Percentiles rank a stretch among this genome's conserved stretches.
Evolutionary conservation across 164 flowering plant species (phyloP).

Genomic region (Vitis vinifera): DNA sequence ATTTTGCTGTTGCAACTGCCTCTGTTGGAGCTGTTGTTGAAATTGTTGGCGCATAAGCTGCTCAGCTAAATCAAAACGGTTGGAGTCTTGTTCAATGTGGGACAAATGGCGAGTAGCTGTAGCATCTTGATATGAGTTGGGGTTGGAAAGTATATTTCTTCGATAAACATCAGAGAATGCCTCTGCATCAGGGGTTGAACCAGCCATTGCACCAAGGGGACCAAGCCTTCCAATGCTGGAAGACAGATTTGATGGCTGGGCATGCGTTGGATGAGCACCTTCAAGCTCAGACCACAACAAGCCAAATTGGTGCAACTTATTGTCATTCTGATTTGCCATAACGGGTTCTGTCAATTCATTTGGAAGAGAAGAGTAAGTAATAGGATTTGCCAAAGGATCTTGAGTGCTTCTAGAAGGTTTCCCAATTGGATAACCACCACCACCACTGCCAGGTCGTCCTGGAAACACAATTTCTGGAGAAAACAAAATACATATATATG

Average conservation of each 20-base stretch:
- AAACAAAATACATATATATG: neutral
- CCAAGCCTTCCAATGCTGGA: slow-evolving; percentile 38
- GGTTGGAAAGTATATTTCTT: slow-evolving; percentile 32
- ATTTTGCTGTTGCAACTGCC: slow-evolving; percentile 53
- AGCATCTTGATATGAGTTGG: slow-evolving; percentile 39
- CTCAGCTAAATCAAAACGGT: slow-evolving; percentile 45
- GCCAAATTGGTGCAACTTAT: slow-evolving; percentile 74
- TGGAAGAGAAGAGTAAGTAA: slow-evolving; percentile 26
- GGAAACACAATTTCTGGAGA: slow-evolving; percentile 62
- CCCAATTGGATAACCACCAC: slow-evolving; percentile 28
- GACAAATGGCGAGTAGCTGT: slow-evolving; percentile 38
- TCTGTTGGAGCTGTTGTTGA: slow-evolving; percentile 59
- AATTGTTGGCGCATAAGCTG: slow-evolving; percentile 49
- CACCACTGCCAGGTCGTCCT: slow-evolving; percentile 49
- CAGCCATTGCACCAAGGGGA: slow-evolving; percentile 34
- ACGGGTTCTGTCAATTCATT: slow-evolving; percentile 31
- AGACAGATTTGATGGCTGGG: slow-evolving; percentile 39
- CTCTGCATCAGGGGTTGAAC: slow-evolving; percentile 40
- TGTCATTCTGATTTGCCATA: slow-evolving; percentile 36
- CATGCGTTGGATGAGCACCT: slow-evolving; percentile 34
- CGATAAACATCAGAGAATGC: slow-evolving; percentile 54
- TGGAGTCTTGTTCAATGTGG: slow-evolving; percentile 45
- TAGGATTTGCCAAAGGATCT: slow-evolving; percentile 24
- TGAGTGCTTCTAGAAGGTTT: slow-evolving; percentile 28
- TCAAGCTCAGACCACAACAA: slow-evolving; percentile 82